Conservation (phyloP, 768 basidiomycete genomes). For the Leccinum truebloodii region DNA sequence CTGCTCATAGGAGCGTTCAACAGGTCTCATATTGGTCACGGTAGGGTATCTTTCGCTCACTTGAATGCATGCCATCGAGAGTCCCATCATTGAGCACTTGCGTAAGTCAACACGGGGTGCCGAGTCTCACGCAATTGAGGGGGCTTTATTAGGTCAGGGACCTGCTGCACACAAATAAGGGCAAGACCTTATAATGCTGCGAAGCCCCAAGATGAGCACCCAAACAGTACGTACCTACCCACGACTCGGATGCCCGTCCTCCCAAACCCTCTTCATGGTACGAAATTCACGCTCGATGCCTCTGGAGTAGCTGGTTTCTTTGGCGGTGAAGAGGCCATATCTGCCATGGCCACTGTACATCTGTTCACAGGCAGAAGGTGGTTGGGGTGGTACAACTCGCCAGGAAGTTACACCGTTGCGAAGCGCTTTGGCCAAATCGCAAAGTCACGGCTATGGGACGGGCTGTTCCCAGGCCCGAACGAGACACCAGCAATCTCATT, state of each 20-base stretch:
- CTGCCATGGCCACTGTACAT: slow-evolving; percentile 39
- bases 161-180: not conserved
- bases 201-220: not conserved
- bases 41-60: not conserved
- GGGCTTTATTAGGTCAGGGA: not conserved
- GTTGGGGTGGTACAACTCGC: slow-evolving; percentile 41
- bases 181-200: not conserved
- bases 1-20: not conserved
- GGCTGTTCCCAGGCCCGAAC: slow-evolving; percentile 33
- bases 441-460: slow-evolving; percentile 31
- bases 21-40: not conserved
- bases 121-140: not conserved
- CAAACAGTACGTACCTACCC: not conserved
- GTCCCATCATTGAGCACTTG: not conserved
- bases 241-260: slow-evolving; percentile 22
- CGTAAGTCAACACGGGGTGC: not conserved
- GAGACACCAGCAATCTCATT: slow-evolving; percentile 30
- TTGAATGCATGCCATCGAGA: not conserved
- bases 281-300: slow-evolving; percentile 25
- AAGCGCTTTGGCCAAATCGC: slow-evolving; percentile 35
- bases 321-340: slow-evolving; percentile 39
- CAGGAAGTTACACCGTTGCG: slow-evolving; percentile 37
- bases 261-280: slow-evolving; percentile 3
- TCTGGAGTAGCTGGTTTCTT: slow-evolving; percentile 39
- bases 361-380: slow-evolving; percentile 33